Conservation (phyloP, 768 basidiomycete genomes). For the Gymnopilus junonius region DNA sequence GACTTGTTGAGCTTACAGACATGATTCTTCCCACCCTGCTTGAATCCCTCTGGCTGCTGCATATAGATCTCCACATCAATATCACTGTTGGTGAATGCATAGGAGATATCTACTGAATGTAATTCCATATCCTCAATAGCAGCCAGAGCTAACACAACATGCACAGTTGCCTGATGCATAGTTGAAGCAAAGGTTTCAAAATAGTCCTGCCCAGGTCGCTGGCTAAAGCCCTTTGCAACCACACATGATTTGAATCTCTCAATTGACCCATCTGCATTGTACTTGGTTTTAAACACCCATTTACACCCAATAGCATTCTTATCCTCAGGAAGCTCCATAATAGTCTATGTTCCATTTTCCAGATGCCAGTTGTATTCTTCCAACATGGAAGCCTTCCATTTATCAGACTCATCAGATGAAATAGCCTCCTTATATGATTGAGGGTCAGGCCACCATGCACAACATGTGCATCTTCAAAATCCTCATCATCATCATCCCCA, state of each 20-base stretch:
- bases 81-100: no score
- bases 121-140: no score
- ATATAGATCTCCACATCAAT: no score
- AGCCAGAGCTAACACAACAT: no score
- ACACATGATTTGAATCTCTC: slow-evolving; percentile 43
- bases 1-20: no score
- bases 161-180: no score
- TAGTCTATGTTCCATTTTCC: slow-evolving; percentile 37
- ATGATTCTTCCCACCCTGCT: no score
- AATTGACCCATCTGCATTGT: slow-evolving; percentile 40
- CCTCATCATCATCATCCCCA: no score
- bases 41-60: no score
- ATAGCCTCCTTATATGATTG: slow-evolving; percentile 24
- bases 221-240: slow-evolving; percentile 45
- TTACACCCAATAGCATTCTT: slow-evolving; percentile 35
- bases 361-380: slow-evolving; percentile 30
- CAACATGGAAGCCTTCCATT: slow-evolving; percentile 31
- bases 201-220: slow-evolving; percentile 43
- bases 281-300: slow-evolving; percentile 49
- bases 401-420: slow-evolving; percentile 17
- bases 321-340: slow-evolving; percentile 36
- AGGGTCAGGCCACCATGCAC: no score
- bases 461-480: no score
- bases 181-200: slow-evolving; percentile 41
- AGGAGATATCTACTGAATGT: no score